Evolutionary conservation across 768 basidiomycete genomes (phyloP).

Genomic region (Saitozyma podzolica): DNA sequence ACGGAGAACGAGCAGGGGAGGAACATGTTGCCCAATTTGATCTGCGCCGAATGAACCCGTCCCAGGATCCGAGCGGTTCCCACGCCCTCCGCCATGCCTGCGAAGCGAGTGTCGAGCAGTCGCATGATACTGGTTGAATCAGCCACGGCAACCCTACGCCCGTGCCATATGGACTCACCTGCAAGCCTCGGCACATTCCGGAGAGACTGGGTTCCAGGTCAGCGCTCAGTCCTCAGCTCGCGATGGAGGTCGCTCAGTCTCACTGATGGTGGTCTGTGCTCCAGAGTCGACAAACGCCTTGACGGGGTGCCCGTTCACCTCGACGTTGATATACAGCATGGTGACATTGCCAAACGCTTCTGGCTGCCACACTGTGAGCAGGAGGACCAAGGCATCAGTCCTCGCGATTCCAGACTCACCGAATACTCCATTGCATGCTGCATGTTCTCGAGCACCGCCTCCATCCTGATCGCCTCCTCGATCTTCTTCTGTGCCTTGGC

Average conservation of each 20-base stretch:
- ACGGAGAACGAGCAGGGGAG: slow-evolving; percentile 91
- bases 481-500: slow-evolving; percentile 75
- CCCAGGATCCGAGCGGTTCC: slow-evolving; percentile 94
- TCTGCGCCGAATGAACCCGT: slow-evolving; percentile 86
- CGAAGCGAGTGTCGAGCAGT: slow-evolving; percentile 78
- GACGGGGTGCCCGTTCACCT: slow-evolving; percentile 85
- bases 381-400: background rate
- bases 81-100: slow-evolving; percentile 88
- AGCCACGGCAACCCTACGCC: background rate
- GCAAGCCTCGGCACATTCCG: slow-evolving; percentile 86
- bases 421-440: slow-evolving; percentile 88
- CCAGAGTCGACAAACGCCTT: slow-evolving; percentile 99
- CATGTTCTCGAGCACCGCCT: slow-evolving; percentile 88
- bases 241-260: slow-evolving; percentile 41
- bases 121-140: slow-evolving; percentile 74
- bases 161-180: slow-evolving; percentile 59
- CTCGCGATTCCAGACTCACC: slow-evolving; percentile 14
- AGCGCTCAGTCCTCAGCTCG: background rate
- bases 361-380: slow-evolving; percentile 56
- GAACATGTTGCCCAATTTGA: slow-evolving; percentile 79
- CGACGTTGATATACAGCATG: slow-evolving; percentile 94
- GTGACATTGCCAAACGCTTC: slow-evolving; percentile 90
- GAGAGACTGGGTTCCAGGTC: slow-evolving; percentile 66
- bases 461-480: slow-evolving; percentile 86
- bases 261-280: slow-evolving; percentile 95